These are phyloP conservation scores for Ceriops tagal DNA, from an alignment of 345 rosid species.

Conservation along the genomic window DNA sequence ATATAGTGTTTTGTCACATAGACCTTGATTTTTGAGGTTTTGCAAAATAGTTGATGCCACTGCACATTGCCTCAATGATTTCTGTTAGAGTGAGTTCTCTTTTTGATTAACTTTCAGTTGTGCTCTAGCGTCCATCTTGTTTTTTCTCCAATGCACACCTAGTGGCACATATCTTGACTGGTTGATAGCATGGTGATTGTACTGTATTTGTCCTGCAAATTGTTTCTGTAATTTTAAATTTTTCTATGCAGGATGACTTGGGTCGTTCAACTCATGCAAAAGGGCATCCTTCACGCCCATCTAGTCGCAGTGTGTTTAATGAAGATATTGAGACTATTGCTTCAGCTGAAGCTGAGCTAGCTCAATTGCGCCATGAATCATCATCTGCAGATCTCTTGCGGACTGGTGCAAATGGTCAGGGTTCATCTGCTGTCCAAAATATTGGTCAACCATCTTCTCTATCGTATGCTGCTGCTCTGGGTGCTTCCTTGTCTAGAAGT, in stretches of 20 bases:
- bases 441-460: constrained; percentile 52
- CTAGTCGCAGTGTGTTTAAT: constrained; percentile 67
- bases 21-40: too few relatives aligned
- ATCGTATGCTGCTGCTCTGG: constrained; percentile 77
- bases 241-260: constrained; percentile 57
- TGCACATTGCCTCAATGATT: too few relatives aligned
- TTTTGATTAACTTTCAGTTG: not conserved
- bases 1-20: too few relatives aligned
- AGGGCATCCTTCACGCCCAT: constrained; percentile 63
- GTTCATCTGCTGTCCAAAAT: constrained; percentile 45
- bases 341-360: constrained; percentile 50
- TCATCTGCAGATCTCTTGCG: constrained; percentile 34
- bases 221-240: constrained; percentile 8
- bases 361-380: constrained; percentile 38
- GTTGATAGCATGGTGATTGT: not conserved
- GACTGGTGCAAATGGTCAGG: constrained; percentile 42
- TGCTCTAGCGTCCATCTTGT: not conserved
- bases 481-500: constrained; percentile 73
- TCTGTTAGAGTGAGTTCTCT: too few relatives aligned
- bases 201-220: not conserved
- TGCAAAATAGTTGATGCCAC: too few relatives aligned
- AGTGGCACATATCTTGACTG: not conserved
- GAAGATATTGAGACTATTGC: constrained; percentile 43
- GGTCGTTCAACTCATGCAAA: constrained; percentile 36
- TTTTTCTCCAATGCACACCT: not conserved